Conservation (phyloP, 768 basidiomycete species). For the Russula sp. region DNA sequence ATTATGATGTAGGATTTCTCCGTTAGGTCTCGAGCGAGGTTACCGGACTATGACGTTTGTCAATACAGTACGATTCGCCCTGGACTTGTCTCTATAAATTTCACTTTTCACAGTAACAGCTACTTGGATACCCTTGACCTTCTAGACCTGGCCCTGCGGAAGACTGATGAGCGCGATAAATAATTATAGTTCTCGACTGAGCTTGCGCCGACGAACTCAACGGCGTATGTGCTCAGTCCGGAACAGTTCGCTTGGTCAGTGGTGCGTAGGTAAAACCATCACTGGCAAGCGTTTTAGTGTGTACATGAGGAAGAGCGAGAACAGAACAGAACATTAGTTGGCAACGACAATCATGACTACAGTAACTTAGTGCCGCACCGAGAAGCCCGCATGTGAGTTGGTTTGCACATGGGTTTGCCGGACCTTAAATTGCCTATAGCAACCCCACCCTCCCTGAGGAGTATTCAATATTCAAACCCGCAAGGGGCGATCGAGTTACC, state of each 20-base stretch:
- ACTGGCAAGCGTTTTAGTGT: background rate
- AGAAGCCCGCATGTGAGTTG: no score
- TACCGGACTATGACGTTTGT: slow-evolving; percentile 18
- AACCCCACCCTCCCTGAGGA: no score
- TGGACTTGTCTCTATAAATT: slow-evolving; percentile 24
- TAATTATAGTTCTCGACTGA: background rate
- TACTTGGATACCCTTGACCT: background rate
- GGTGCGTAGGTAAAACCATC: background rate
- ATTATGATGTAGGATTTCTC: slow-evolving; percentile 14
- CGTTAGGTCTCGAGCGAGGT: slow-evolving; percentile 32
- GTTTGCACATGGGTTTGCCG: no score
- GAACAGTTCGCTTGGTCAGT: background rate
- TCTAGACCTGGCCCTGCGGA: background rate
- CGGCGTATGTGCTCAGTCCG: background rate
- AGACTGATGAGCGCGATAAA: background rate
- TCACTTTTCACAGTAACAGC: background rate
- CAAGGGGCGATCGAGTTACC: background rate
- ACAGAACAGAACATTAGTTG: no score
- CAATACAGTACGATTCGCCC: background rate
- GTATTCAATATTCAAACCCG: background rate
- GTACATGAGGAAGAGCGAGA: background rate
- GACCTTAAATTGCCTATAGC: no score
- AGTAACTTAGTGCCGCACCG: no score
- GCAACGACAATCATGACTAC: no score
- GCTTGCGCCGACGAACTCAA: background rate